Percentiles rank a stretch among this genome's conserved stretches.
phyloP scores from a whole-genome alignment of 345 rosid genomes.

The Bruguiera parviflora region DNA sequence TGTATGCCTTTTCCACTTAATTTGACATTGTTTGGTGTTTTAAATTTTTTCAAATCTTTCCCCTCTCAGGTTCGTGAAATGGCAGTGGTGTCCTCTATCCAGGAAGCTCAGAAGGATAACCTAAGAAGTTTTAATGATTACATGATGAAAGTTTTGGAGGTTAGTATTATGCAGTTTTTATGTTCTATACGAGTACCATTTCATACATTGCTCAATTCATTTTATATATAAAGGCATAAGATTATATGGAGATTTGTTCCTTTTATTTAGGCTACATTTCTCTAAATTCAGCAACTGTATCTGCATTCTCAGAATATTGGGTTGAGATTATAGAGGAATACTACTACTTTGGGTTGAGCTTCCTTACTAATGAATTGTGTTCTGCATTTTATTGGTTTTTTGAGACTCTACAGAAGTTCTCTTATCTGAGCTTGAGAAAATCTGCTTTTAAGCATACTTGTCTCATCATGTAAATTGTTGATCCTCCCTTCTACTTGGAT shows the following conservation, averaged over 20 bases:
- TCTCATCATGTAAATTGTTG: no score
- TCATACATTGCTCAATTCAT: no score
- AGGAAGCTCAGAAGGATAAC: slow-evolving; percentile 95
- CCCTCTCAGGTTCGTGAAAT: slow-evolving; percentile 80
- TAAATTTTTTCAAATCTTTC: not conserved
- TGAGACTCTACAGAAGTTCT: not conserved
- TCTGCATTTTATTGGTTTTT: not conserved
- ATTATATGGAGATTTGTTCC: no score
- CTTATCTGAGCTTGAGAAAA: not conserved
- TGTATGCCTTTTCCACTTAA: no score
- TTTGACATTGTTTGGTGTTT: not conserved
- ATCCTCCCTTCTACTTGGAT: no score
- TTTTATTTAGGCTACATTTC: no score
- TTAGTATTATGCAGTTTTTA: slow-evolving; percentile 25
- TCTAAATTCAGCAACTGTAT: no score
- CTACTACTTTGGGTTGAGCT: not conserved
- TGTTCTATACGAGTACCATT: no score
- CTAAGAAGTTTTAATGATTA: slow-evolving; percentile 86
- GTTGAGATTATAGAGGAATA: not conserved
- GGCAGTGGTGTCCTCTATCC: slow-evolving; percentile 96
- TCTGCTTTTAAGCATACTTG: no score
- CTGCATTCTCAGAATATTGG: not conserved
- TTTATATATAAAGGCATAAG: no score
- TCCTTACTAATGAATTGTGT: not conserved
- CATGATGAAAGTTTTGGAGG: slow-evolving; percentile 96